A percentile compares a stretch with the other conserved stretches of the same genome.
Evolutionary conservation across 176 grass and related monocot species (phyloP).

Genomic region (Raddia guianensis): DNA sequence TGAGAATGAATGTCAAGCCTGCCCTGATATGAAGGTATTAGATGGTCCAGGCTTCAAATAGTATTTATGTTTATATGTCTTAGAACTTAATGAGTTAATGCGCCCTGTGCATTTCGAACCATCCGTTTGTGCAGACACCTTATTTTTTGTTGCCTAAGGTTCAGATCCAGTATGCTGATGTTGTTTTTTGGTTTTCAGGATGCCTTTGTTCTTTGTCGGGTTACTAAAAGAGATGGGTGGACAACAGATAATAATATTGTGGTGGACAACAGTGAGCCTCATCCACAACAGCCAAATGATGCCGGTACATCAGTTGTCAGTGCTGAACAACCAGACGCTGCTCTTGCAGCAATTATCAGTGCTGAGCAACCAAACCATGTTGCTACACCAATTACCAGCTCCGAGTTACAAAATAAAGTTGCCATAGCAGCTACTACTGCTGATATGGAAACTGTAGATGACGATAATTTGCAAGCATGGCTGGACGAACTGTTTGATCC

Average conservation of each 20-base stretch:
- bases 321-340: conserved; percentile 40
- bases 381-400: conserved; percentile 20
- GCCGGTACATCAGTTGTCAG: conserved; percentile 32
- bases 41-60: conserved; percentile 10
- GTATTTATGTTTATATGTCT: conserved; percentile 17
- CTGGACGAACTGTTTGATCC: conserved; percentile 53
- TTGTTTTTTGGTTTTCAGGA: conserved; percentile 54
- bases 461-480: conserved; percentile 43
- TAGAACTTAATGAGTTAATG: conserved; percentile 28
- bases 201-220: conserved; percentile 85
- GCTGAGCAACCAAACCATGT: conserved; percentile 28
- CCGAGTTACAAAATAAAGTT: conserved; percentile 37
- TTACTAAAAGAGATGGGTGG: conserved; percentile 78
- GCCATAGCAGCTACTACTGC: background rate
- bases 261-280: conserved; percentile 31
- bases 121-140: background rate
- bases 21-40: conserved; percentile 73
- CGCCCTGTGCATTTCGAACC: background rate
- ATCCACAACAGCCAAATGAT: conserved; percentile 41
- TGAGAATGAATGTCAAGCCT: conserved; percentile 63
- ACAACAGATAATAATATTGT: conserved; percentile 44
- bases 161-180: conserved; percentile 31
- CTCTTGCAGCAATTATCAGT: conserved; percentile 16
- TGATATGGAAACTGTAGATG: conserved; percentile 26
- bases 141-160: conserved; percentile 20